phyloP scores from a whole-genome alignment of 2,329 filamentous ascomycete genomes.

The Diaporthe citrichinensis region DNA sequence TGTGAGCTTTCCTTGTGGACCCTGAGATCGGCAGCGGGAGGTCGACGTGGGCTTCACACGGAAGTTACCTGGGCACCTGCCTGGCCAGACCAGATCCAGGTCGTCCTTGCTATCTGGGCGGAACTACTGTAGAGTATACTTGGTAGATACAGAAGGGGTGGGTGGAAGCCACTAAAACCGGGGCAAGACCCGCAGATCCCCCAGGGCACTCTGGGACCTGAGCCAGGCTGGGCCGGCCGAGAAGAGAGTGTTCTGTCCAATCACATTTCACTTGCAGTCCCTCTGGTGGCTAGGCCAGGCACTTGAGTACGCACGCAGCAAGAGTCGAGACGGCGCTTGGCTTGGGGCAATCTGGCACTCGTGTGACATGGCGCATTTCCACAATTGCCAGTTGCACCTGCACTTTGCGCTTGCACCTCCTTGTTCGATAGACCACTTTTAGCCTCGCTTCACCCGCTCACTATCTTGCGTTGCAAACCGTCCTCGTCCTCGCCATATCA shows the following conservation, averaged over 20 bases:
- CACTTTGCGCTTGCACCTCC: slow-evolving; percentile 13
- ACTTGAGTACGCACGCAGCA: slow-evolving; percentile 7
- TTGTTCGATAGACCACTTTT: slow-evolving; percentile 29
- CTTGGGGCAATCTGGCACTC: slow-evolving; percentile 34
- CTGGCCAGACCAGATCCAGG: not conserved
- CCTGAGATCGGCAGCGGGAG: not conserved
- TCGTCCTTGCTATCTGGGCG: not conserved
- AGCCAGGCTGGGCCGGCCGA: slow-evolving; percentile 16
- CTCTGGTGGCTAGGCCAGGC: not conserved
- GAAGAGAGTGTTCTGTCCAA: not conserved
- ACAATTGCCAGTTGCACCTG: slow-evolving; percentile 12
- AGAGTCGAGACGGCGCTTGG: slow-evolving; percentile 25
- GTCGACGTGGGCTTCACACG: not conserved
- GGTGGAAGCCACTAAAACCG: slow-evolving; percentile 14
- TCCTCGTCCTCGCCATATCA: slow-evolving; percentile 15
- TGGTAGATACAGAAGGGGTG: not conserved
- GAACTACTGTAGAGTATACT: not conserved
- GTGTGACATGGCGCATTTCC: slow-evolving; percentile 31
- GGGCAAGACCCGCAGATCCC: not conserved
- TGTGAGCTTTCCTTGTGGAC: not conserved
- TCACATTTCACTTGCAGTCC: not conserved
- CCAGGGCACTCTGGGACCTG: not conserved
- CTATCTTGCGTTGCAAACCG: slow-evolving; percentile 25
- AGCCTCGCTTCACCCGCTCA: slow-evolving; percentile 20
- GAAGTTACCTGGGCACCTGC: not conserved